Evolutionary conservation across 2,329 filamentous ascomycete genomes (phyloP), one percentile per base, ranked within the genome.

Genomic region (Aspergillus pseudoglaucus): DNA sequence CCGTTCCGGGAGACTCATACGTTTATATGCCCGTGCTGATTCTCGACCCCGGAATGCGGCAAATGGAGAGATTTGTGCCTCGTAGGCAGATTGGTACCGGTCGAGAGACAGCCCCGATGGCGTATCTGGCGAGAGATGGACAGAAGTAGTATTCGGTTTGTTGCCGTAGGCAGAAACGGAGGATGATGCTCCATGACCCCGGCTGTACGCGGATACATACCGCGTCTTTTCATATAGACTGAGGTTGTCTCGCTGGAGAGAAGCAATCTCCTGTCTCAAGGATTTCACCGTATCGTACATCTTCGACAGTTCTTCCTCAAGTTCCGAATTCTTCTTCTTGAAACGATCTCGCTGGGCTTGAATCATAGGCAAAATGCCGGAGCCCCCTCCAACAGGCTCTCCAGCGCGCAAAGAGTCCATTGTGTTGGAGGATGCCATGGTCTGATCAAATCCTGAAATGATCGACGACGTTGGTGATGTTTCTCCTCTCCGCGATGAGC

Each of bases 281-380:
- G 90, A 86, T 17, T 90, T 91, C 18, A 96, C 83, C 0, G 81
- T 87, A 42, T 82, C 80, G 67, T 97, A 89, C 30, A 81, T 81
- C 56, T 94, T 90, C 5, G 90, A 89, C 8, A 97, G 76, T 62
- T 97, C 91, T 51, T 87, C 82, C 70, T 97, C 93, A 18, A 98
- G 81, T 65, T 98, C 87, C 0, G 83, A 75, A 56, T 95, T 97
- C 63, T 90, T 88, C 75, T 95, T 89, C 77, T 96, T 97, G 80
- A 97, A 98, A 45, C 93, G 88, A 70, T 98, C 93, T 52, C 93
- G 85, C 71, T 98, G 94, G 1, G 94, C 93, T 30, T 93, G 95
- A 45, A 98, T 87, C 94, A 98, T 98, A 30, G 93, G 94, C 20
- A 98, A 75, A 54, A 98, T 96, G 10, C 90, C 89, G 0, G 88